Conservation (phyloP, 345 rosid genomes). For the Streptanthus diversifolius region DNA sequence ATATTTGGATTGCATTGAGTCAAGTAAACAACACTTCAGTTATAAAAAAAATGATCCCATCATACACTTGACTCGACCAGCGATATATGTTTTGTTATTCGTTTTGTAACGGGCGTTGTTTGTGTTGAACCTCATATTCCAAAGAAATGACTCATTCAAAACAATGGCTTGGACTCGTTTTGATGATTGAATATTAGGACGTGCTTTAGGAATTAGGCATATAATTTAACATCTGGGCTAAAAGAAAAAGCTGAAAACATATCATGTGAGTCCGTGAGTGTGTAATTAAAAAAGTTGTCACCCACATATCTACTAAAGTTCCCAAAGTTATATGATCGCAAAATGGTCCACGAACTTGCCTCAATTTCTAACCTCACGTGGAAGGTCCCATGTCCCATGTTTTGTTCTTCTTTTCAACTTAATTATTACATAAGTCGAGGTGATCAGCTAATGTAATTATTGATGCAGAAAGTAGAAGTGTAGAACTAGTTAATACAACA, state of each 20-base stretch:
- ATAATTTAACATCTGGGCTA: not conserved
- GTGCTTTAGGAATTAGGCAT: slow-evolving; percentile 29
- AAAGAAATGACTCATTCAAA: not conserved
- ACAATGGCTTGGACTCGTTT: not conserved
- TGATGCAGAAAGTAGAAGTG: not conserved
- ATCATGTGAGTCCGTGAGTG: slow-evolving; percentile 29
- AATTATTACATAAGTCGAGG: not conserved
- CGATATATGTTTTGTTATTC: not conserved
- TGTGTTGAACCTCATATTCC: not conserved
- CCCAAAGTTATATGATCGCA: slow-evolving; percentile 11
- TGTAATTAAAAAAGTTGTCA: slow-evolving; percentile 13
- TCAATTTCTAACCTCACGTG: slow-evolving; percentile 19
- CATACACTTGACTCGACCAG: not conserved
- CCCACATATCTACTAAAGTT: not conserved
- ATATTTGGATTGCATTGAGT: not conserved
- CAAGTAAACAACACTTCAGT: not conserved
- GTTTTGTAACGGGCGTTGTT: not conserved
- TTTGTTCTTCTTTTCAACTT: slow-evolving; percentile 7
- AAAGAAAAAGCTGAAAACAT: slow-evolving; percentile 22
- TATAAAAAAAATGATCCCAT: not conserved
- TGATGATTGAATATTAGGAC: slow-evolving; percentile 6
- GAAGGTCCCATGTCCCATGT: slow-evolving; percentile 27
- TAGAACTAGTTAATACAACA: not conserved
- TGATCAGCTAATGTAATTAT: not conserved
- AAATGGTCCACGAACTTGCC: slow-evolving; percentile 12